Percentiles rank a stretch among this genome's conserved stretches.
These are phyloP conservation scores for Didymella keratinophila DNA, from an alignment of 2,329 filamentous ascomycete species.

Conservation along the genomic window DNA sequence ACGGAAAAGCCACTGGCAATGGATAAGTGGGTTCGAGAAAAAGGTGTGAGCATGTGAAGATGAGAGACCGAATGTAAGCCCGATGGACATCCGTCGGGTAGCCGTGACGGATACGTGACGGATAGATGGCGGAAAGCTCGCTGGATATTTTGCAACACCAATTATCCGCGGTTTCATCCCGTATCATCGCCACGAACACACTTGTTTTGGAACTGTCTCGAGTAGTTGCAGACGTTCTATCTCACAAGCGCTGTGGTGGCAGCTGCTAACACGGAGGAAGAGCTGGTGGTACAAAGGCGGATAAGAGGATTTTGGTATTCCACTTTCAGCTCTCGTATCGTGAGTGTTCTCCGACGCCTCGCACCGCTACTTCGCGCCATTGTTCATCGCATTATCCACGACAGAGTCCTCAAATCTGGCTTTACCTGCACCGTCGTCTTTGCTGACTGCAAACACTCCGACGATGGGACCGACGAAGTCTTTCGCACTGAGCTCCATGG, in stretches of 20 bases:
- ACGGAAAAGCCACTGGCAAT: background rate
- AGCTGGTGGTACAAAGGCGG: background rate
- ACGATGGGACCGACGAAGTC: conserved; percentile 29
- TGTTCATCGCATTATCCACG: background rate
- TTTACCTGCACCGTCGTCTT: background rate
- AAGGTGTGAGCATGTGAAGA: background rate
- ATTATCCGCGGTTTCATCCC: background rate
- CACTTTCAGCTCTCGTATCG: background rate
- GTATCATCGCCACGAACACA: background rate
- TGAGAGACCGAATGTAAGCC: background rate
- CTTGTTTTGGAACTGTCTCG: background rate
- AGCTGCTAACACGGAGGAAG: background rate
- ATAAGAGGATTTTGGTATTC: background rate
- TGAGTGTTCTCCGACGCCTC: background rate
- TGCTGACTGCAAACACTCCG: conserved; percentile 18
- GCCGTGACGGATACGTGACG: background rate
- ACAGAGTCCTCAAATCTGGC: background rate
- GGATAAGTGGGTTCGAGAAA: background rate
- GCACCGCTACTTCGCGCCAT: background rate
- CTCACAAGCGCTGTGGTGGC: background rate
- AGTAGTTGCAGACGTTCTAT: background rate
- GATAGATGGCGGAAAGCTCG: background rate
- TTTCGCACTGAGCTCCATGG: conserved; percentile 21
- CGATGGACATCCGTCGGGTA: background rate
- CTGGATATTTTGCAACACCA: background rate